Evolutionary conservation across 345 rosid genomes (phyloP).

Genomic region (Durio zibethinus): DNA sequence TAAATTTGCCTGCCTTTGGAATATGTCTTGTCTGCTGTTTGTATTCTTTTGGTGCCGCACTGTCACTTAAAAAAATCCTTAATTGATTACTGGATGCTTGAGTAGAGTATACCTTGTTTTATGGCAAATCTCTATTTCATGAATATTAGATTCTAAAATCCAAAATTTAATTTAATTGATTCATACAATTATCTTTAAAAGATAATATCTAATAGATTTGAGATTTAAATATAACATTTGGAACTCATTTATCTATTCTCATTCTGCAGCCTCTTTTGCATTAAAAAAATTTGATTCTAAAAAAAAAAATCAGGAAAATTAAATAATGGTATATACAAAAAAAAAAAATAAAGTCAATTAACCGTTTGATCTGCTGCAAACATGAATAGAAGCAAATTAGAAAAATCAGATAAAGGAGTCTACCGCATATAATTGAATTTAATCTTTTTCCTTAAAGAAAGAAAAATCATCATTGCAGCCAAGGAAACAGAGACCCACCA

Average conservation of each 20-base stretch:
- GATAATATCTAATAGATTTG: too few relatives aligned
- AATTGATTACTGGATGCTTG: neutral
- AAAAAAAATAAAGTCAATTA: neutral
- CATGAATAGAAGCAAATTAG: neutral
- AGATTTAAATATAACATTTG: too few relatives aligned
- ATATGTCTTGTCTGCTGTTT: constrained; percentile 11
- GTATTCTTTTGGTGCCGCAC: neutral
- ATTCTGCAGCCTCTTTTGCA: too few relatives aligned
- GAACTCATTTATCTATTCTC: too few relatives aligned
- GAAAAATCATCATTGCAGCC: neutral
- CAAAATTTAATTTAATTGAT: too few relatives aligned
- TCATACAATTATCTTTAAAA: too few relatives aligned
- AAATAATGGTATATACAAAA: neutral
- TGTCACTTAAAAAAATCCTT: neutral
- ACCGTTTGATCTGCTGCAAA: neutral
- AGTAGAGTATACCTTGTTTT: neutral
- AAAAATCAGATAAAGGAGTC: neutral
- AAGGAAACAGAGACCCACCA: neutral
- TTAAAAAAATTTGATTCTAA: too few relatives aligned
- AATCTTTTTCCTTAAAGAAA: neutral
- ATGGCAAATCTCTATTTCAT: neutral
- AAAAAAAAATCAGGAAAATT: neutral
- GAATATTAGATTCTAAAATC: neutral
- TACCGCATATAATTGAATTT: neutral
- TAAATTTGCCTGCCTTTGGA: constrained; percentile 10